Evolutionary conservation across 2,329 filamentous ascomycete genomes (phyloP), one percentile per base, ranked within the genome.

Genomic region (Zymoseptoria pseudotritici): DNA sequence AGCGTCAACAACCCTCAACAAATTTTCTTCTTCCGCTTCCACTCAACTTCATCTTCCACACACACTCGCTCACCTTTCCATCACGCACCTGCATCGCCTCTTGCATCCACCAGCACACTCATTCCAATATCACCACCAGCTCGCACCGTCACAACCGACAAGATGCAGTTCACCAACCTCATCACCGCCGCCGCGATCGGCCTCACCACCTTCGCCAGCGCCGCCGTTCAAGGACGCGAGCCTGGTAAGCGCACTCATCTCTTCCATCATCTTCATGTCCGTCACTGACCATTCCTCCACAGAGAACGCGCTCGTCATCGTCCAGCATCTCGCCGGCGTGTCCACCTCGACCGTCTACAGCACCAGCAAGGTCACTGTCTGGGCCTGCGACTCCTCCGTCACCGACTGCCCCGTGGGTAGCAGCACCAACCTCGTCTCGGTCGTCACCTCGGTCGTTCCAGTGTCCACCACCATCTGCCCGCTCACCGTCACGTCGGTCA

Each of bases 401-500:
- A 73, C 71, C 56, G 67, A 72, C 64, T 79, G 77, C 63, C 76
- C 76, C 31, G 66, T 67, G 50, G 66, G 60, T 50, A 58, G 58
- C 31, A 58, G 70, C 53, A 68, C 68, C 21, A 21, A 42, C 36
- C n/a, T 20, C 36, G 70, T 72, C 20, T 69, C 71, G 8, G 67
- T 73, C 54, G 63, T 75, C 61, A 79, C 77, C 22, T 72, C 74
- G 53, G 70, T 74, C 61, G 64, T 77, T 55, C 69, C 73, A 51
- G 66, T 74, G 51, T 75, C 73, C 51, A 80, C 77, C 59, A 79
- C 77, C 49, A 70, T 79, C 69, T 79, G 77, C 70, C 73, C 76
- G 29, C 66, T 73, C 57, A 76, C 74, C 17, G 54, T 71, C 58
- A 70, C 73, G 2, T 65, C 66, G 19, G 57, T 64, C 55, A 29